These are phyloP conservation scores for Geotrichum histeridarum DNA, from an alignment of 1,139 yeast genomes.

Conservation along the genomic window DNA sequence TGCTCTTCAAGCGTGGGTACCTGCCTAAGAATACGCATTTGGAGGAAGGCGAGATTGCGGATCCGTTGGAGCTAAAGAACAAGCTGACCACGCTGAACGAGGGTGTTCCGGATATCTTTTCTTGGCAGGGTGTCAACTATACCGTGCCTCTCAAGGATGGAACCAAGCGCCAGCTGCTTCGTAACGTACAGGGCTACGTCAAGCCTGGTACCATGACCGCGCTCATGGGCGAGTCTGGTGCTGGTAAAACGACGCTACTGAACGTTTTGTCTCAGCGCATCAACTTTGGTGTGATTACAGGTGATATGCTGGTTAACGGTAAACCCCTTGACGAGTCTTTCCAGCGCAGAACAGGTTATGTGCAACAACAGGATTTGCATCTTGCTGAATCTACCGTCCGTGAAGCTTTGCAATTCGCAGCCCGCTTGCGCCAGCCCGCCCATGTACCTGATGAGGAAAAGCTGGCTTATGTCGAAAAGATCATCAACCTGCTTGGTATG, in stretches of 20 bases:
- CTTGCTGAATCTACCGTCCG: slow-evolving; percentile 53
- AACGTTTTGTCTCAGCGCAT: slow-evolving; percentile 55
- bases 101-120: slow-evolving; percentile 41
- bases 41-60: slow-evolving; percentile 43
- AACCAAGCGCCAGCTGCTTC: slow-evolving; percentile 41
- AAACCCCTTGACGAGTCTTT: slow-evolving; percentile 47
- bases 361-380: slow-evolving; percentile 60
- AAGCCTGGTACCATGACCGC: slow-evolving; percentile 58
- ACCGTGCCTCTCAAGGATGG: slow-evolving; percentile 47
- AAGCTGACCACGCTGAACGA: slow-evolving; percentile 32
- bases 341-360: slow-evolving; percentile 57
- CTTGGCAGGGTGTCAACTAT: slow-evolving; percentile 47
- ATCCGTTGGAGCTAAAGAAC: slow-evolving; percentile 40
- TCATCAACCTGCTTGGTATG: slow-evolving; percentile 52
- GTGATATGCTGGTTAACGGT: slow-evolving; percentile 58
- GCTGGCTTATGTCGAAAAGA: slow-evolving; percentile 51
- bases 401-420: slow-evolving; percentile 55
- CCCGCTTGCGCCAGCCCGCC: slow-evolving; percentile 51
- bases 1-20: slow-evolving; percentile 43
- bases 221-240: slow-evolving; percentile 63
- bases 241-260: slow-evolving; percentile 58
- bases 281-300: slow-evolving; percentile 53
- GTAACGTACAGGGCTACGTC: slow-evolving; percentile 56
- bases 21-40: slow-evolving; percentile 43
- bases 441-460: slow-evolving; percentile 46